These are phyloP conservation scores for Candida neerlandica DNA, from an alignment of 1,139 yeast genomes.

Conservation along the genomic window DNA sequence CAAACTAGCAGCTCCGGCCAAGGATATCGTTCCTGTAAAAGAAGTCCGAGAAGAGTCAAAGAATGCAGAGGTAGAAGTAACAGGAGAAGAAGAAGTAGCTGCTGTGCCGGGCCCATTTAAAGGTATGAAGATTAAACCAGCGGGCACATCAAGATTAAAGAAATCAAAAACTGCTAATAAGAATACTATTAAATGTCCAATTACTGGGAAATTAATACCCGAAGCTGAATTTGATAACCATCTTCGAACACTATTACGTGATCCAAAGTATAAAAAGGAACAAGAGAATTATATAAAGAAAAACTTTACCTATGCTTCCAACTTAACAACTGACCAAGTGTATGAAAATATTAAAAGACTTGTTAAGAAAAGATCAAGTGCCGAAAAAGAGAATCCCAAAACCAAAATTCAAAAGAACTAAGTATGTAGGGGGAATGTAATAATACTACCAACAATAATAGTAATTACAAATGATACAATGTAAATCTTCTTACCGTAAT, in stretches of 20 bases:
- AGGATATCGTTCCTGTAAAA: constrained; percentile 6
- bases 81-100: constrained; percentile 23
- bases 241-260: constrained; percentile 68
- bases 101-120: constrained; percentile 22
- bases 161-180: constrained; percentile 26
- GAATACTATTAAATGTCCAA: constrained; percentile 63
- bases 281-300: constrained; percentile 66
- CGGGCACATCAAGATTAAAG: constrained; percentile 66
- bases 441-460: no score
- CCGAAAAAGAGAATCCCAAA: constrained; percentile 6
- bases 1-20: constrained; percentile 5
- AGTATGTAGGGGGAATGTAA: background rate
- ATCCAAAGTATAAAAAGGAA: constrained; percentile 77
- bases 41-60: constrained; percentile 18
- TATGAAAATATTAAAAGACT: constrained; percentile 73
- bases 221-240: constrained; percentile 76
- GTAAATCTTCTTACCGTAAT: background rate
- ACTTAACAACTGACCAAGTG: constrained; percentile 69
- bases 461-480: background rate
- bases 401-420: constrained; percentile 5
- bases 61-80: constrained; percentile 23
- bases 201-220: constrained; percentile 70
- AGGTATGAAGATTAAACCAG: constrained; percentile 67
- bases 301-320: constrained; percentile 57
- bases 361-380: constrained; percentile 37